Conservation (phyloP, 2,329 filamentous ascomycete species). For the Sphaceloma murrayae region DNA sequence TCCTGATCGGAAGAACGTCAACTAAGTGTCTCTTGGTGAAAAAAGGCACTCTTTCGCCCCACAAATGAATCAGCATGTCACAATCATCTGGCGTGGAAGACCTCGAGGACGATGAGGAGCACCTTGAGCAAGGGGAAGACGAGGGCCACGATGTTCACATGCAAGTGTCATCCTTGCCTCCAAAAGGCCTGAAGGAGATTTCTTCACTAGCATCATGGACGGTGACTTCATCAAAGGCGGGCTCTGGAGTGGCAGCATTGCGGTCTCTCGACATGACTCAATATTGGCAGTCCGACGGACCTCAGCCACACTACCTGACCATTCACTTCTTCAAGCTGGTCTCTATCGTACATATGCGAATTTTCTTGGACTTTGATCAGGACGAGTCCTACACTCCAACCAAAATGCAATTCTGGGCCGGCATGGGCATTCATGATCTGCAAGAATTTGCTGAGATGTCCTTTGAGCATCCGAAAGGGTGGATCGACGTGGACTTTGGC, state of each 20-base stretch:
- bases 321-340: conserved; percentile 81
- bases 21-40: too few relatives aligned
- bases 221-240: conserved; percentile 71
- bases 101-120: conserved; percentile 11
- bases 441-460: conserved; percentile 77
- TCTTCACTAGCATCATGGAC: conserved; percentile 76
- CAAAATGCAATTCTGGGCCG: conserved; percentile 78
- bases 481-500: conserved; percentile 73
- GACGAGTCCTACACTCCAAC: conserved; percentile 97
- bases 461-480: conserved; percentile 71
- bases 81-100: conserved; percentile 9
- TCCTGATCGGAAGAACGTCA: too few relatives aligned
- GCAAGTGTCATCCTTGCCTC: conserved; percentile 25
- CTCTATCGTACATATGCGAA: conserved; percentile 65
- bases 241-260: conserved; percentile 67
- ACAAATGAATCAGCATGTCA: conserved; percentile 1
- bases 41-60: not conserved
- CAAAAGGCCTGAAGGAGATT: conserved; percentile 61
- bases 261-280: conserved; percentile 61
- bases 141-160: conserved; percentile 5
- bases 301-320: conserved; percentile 71
- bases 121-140: conserved; percentile 7
- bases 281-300: conserved; percentile 82
- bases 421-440: conserved; percentile 83
- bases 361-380: conserved; percentile 80